phyloP scores from a whole-genome alignment of 2,329 filamentous ascomycete genomes.

The Nannizziopsis arthrosporioides region DNA sequence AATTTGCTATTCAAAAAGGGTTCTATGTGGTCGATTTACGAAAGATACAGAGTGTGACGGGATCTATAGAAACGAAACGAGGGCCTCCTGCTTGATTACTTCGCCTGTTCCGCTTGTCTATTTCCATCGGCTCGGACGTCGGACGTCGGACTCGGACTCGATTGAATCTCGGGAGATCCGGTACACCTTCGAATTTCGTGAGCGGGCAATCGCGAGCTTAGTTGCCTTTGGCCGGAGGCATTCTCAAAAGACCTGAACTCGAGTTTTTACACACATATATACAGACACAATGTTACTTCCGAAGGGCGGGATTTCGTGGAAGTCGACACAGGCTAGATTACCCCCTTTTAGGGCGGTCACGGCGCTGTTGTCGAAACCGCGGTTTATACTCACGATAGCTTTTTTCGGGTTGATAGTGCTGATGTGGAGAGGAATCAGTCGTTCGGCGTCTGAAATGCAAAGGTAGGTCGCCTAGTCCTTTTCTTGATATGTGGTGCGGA shows the following conservation, averaged over 20 bases:
- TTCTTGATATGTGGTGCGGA: no score
- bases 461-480: slow-evolving; percentile 48
- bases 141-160: no score
- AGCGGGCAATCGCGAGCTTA: not conserved
- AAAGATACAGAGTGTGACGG: no score
- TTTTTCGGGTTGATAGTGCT: slow-evolving; percentile 60
- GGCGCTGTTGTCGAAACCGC: slow-evolving; percentile 60
- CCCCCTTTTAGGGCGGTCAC: slow-evolving; percentile 64
- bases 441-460: slow-evolving; percentile 76
- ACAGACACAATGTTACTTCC: slow-evolving; percentile 57
- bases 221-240: not conserved
- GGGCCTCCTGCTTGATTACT: no score
- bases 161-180: no score
- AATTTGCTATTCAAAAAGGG: no score
- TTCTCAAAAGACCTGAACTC: not conserved
- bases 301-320: slow-evolving; percentile 86
- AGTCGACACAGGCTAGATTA: slow-evolving; percentile 67
- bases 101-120: no score
- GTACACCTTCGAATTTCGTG: no score
- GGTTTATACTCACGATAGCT: slow-evolving; percentile 63
- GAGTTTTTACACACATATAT: not conserved
- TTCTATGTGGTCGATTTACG: no score
- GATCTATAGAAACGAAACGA: no score
- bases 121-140: no score
- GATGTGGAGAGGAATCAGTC: slow-evolving; percentile 77